A percentile compares a stretch with the other conserved stretches of the same genome.
These are phyloP conservation scores for Colletotrichum cordylinicola DNA, from an alignment of 2,329 filamentous ascomycete species.

Conservation along the genomic window DNA sequence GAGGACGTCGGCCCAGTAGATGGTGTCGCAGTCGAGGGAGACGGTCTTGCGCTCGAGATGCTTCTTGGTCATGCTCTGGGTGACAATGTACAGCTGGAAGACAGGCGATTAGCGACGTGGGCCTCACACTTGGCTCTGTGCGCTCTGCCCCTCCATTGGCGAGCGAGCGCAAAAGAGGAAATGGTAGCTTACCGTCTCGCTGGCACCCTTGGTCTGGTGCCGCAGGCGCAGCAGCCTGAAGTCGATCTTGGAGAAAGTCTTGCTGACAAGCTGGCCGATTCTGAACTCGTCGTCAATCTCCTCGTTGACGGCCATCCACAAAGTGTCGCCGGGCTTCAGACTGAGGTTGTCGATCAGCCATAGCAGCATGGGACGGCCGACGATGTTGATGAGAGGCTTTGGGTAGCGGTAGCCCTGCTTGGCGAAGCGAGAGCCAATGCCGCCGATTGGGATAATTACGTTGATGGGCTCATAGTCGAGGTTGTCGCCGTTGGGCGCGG, in stretches of 20 bases:
- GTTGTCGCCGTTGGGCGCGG: conserved; percentile 8
- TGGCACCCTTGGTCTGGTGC: conserved; percentile 34
- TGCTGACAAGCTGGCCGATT: conserved; percentile 31
- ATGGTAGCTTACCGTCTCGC: conserved; percentile 30
- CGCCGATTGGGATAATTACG: conserved; percentile 36
- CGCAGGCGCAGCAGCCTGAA: conserved; percentile 27
- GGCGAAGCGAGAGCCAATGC: conserved; percentile 34
- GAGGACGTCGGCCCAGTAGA: conserved; percentile 36
- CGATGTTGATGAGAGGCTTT: conserved; percentile 36
- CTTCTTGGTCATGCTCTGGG: conserved; percentile 33
- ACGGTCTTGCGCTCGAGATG: conserved; percentile 31
- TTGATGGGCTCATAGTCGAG: conserved; percentile 29
- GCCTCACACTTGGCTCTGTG: background rate
- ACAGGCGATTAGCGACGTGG: background rate
- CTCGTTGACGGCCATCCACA: conserved; percentile 35
- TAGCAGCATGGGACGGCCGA: conserved; percentile 34
- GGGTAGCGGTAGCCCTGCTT: conserved; percentile 34
- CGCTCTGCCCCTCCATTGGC: background rate
- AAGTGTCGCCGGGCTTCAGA: conserved; percentile 28
- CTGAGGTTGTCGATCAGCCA: conserved; percentile 34
- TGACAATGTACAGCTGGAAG: conserved; percentile 31
- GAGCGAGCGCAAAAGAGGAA: background rate
- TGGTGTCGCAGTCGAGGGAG: conserved; percentile 37
- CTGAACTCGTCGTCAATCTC: conserved; percentile 33
- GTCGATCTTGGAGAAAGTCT: conserved; percentile 29